phyloP scores from a whole-genome alignment of 441 rosid genomes.

The Eruca vesicaria region DNA sequence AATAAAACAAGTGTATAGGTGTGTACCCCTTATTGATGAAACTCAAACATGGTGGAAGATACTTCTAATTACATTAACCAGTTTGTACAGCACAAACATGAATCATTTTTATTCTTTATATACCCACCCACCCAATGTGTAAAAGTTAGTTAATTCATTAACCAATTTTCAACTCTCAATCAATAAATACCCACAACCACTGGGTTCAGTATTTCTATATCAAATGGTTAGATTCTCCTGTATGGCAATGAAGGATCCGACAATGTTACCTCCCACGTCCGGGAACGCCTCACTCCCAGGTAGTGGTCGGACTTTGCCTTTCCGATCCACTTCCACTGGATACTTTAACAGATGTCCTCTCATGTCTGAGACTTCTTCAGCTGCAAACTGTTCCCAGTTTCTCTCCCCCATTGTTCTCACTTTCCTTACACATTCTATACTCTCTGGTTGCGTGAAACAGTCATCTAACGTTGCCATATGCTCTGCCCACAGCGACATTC shows the following conservation, averaged over 20 bases:
- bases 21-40: no score
- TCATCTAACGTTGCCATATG: slow-evolving; percentile 66
- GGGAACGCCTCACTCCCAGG: slow-evolving; percentile 75
- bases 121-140: neutral
- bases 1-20: no score
- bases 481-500: slow-evolving; percentile 98
- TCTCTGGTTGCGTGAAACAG: slow-evolving; percentile 59
- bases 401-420: slow-evolving; percentile 54
- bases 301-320: slow-evolving; percentile 76
- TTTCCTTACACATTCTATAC: slow-evolving; percentile 71
- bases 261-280: slow-evolving; percentile 77
- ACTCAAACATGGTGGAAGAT: no score
- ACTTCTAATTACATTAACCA: no score
- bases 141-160: neutral
- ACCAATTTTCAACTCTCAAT: neutral
- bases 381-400: slow-evolving; percentile 70
- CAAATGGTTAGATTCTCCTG: slow-evolving; percentile 85
- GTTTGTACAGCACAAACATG: slow-evolving; percentile 1
- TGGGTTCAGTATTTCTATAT: neutral
- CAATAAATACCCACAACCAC: neutral
- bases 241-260: slow-evolving; percentile 73
- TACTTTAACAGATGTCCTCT: slow-evolving; percentile 78
- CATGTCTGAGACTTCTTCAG: slow-evolving; percentile 72
- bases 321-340: slow-evolving; percentile 73
- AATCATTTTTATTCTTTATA: neutral